Conservation (phyloP, 2,329 filamentous ascomycete species). For the Xylariaceae sp. region DNA sequence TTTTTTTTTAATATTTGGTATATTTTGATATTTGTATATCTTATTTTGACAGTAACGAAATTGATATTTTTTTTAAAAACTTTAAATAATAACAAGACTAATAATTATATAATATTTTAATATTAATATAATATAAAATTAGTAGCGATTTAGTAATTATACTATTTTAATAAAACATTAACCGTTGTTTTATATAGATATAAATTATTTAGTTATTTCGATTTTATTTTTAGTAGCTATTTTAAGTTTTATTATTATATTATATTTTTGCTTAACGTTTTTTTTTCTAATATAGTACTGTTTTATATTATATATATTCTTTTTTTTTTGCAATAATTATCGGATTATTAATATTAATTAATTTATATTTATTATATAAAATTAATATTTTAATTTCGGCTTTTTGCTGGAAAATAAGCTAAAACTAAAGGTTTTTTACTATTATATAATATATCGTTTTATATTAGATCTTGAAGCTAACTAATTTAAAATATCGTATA, state of each 20-base stretch:
- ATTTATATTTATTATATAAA: not conserved
- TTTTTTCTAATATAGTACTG: not conserved
- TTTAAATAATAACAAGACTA: not conserved
- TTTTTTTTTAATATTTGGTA: too few species aligned
- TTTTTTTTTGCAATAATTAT: not conserved
- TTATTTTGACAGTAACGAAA: not conserved
- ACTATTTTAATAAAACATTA: not conserved
- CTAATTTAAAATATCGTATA: not conserved
- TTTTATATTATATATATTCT: not conserved
- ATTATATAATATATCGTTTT: not conserved
- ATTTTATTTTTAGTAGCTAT: too few species aligned
- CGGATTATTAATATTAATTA: too few species aligned
- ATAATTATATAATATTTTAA: not conserved
- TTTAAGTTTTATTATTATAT: not conserved
- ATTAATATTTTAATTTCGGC: not conserved
- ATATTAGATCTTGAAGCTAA: not conserved
- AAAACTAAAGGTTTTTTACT: not conserved
- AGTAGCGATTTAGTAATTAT: not conserved
- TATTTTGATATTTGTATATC: too few species aligned
- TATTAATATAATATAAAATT: not conserved
- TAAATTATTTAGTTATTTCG: too few species aligned
- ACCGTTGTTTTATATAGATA: not conserved
- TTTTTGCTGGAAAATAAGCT: not conserved
- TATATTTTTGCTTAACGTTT: not conserved
- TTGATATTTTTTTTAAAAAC: not conserved